A percentile compares a stretch with the other conserved stretches of the same genome.
Evolutionary conservation across 2,329 filamentous ascomycete species (phyloP).

Genomic region (Drechslerella dactyloides): DNA sequence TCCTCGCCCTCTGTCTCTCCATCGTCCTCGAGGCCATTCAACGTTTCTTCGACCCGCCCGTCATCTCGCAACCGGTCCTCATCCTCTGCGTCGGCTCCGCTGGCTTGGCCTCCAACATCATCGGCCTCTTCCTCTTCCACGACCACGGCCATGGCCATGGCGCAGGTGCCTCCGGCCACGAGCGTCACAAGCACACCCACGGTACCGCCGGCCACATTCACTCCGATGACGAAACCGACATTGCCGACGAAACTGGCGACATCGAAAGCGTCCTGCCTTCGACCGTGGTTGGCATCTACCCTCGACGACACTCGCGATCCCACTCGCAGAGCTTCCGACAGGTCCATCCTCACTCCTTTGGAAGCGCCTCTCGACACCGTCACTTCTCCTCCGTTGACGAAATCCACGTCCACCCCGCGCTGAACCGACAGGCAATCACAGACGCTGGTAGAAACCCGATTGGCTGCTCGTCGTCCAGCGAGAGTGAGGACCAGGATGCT

Average conservation of each 20-base stretch:
- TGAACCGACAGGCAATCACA: slow-evolving; percentile 90
- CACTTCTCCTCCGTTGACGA: slow-evolving; percentile 62
- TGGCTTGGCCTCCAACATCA: slow-evolving; percentile 84
- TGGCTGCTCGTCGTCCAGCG: slow-evolving; percentile 64
- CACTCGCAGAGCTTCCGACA: slow-evolving; percentile 57
- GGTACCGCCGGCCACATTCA: slow-evolving; percentile 65
- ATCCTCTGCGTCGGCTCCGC: slow-evolving; percentile 88
- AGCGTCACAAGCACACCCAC: slow-evolving; percentile 58
- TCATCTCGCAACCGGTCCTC: slow-evolving; percentile 81
- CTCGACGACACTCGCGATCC: slow-evolving; percentile 53
- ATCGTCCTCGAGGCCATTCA: slow-evolving; percentile 95
- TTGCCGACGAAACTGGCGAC: slow-evolving; percentile 67
- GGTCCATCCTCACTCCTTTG: slow-evolving; percentile 60
- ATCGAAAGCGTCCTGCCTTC: slow-evolving; percentile 70
- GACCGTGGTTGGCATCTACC: slow-evolving; percentile 62
- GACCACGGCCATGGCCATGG: slow-evolving; percentile 88
- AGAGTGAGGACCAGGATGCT: slow-evolving; percentile 65
- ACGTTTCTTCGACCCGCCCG: slow-evolving; percentile 87
- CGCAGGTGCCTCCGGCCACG: slow-evolving; percentile 55
- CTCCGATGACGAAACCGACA: slow-evolving; percentile 57
- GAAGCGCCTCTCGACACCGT: slow-evolving; percentile 53
- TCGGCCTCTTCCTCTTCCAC: slow-evolving; percentile 88
- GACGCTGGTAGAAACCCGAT: slow-evolving; percentile 72
- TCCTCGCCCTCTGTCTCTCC: slow-evolving; percentile 92
- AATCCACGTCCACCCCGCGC: slow-evolving; percentile 84